Percentiles rank a stretch among this genome's conserved stretches.
These are phyloP conservation scores for Escallonia rubra DNA, from an alignment of 129 eudicot species.

Conservation along the genomic window DNA sequence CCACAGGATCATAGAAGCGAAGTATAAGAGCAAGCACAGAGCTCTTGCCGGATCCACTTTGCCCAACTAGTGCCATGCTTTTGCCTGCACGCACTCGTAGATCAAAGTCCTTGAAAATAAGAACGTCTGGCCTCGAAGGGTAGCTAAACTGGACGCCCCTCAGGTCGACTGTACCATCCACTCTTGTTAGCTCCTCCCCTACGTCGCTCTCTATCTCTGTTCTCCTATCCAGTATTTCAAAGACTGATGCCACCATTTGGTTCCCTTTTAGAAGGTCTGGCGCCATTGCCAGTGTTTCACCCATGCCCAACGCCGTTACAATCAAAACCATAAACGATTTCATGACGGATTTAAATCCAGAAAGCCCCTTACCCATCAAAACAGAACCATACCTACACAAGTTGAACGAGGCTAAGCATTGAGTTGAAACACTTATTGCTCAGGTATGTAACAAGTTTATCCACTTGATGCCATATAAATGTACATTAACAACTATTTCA, in stretches of 20 bases:
- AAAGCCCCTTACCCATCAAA: constrained; percentile 75
- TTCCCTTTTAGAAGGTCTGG: constrained; percentile 93
- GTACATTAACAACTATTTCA: too few species aligned
- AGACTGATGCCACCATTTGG: constrained; percentile 97
- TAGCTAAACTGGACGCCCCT: constrained; percentile 80
- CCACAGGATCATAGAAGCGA: constrained; percentile 85
- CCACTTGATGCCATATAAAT: too few species aligned
- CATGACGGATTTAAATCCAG: constrained; percentile 90
- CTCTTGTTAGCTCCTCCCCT: constrained; percentile 75
- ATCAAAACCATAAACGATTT: constrained; percentile 96
- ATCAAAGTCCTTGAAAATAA: constrained; percentile 74
- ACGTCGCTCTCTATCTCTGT: constrained; percentile 67
- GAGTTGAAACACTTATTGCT: too few species aligned
- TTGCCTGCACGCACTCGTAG: constrained; percentile 71
- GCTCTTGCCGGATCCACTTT: constrained; percentile 98
- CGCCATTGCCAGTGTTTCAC: constrained; percentile 97
- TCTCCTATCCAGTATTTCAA: constrained; percentile 82
- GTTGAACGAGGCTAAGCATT: too few species aligned
- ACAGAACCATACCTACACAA: constrained; percentile 72
- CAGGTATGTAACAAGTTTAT: too few species aligned
- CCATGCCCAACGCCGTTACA: constrained; percentile 96
- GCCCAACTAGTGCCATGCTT: constrained; percentile 93
- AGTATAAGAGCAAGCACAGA: constrained; percentile 77
- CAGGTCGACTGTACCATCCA: constrained; percentile 84
- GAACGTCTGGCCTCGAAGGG: constrained; percentile 85